phyloP scores from a whole-genome alignment of 352 stramenopile species.

The Pythium biforme region DNA sequence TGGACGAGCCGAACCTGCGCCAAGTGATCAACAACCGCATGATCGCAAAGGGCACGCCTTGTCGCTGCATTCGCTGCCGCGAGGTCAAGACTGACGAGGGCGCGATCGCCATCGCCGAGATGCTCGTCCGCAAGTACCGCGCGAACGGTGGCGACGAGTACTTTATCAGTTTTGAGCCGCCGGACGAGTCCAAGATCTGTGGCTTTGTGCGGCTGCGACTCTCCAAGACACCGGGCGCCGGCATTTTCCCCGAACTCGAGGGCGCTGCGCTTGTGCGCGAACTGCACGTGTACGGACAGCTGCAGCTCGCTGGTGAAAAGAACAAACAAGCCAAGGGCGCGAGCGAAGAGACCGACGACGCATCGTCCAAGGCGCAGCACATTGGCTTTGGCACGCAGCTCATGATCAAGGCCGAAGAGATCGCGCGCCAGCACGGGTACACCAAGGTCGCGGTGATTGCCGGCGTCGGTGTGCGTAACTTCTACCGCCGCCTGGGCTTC shows the following conservation, averaged over 20 bases:
- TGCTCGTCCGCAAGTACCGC: constrained; percentile 78
- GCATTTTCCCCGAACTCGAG: constrained; percentile 74
- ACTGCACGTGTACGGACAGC: constrained; percentile 90
- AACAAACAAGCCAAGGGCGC: constrained; percentile 33
- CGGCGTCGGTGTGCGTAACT: constrained; percentile 90
- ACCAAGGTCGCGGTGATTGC: constrained; percentile 88
- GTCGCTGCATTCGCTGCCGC: constrained; percentile 90
- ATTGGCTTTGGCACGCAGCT: constrained; percentile 87
- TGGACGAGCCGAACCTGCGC: constrained; percentile 91
- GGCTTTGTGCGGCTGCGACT: constrained; percentile 89
- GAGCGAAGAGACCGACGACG: constrained; percentile 9
- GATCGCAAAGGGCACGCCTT: constrained; percentile 63
- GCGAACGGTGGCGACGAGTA: constrained; percentile 88
- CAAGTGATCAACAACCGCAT: constrained; percentile 89
- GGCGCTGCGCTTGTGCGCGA: constrained; percentile 86
- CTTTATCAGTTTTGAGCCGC: constrained; percentile 92
- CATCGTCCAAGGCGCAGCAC: constrained; percentile 75
- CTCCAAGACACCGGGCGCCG: constrained; percentile 55
- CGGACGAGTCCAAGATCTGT: constrained; percentile 88
- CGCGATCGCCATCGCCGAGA: constrained; percentile 67
- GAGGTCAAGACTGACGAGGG: constrained; percentile 89
- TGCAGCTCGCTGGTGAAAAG: constrained; percentile 57
- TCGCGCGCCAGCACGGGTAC: constrained; percentile 64
- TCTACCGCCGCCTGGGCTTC: constrained; percentile 89
- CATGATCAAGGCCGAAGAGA: constrained; percentile 82